Conservation (phyloP, 768 basidiomycete species). For the Boletus insuetus region DNA sequence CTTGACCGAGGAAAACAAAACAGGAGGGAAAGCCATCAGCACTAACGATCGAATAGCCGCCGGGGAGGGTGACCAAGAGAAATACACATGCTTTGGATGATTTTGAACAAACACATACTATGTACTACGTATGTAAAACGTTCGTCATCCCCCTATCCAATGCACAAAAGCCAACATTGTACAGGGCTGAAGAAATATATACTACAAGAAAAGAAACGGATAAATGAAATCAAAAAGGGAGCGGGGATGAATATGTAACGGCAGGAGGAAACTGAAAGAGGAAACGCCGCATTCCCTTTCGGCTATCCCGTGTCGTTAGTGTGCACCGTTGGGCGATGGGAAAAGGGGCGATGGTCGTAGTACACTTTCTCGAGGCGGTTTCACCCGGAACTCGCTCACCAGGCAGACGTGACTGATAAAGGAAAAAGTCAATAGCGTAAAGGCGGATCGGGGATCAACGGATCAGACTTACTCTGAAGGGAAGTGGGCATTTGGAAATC, state of each 20-base stretch:
- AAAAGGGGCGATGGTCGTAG: slow-evolving; percentile 40
- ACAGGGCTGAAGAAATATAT: slow-evolving; percentile 23
- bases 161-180: slow-evolving; percentile 28
- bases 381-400: slow-evolving; percentile 74
- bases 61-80: not conserved
- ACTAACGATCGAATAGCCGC: not conserved
- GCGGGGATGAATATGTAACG: slow-evolving; percentile 6
- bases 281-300: slow-evolving; percentile 6
- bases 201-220: slow-evolving; percentile 25
- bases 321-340: slow-evolving; percentile 37
- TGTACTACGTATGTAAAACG: slow-evolving; percentile 21
- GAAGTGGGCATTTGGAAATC: slow-evolving; percentile 96
- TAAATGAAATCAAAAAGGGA: slow-evolving; percentile 22
- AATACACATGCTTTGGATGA: slow-evolving; percentile 9
- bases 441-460: slow-evolving; percentile 3
- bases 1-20: not conserved
- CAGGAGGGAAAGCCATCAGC: not conserved
- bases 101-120: slow-evolving; percentile 18
- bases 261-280: not conserved
- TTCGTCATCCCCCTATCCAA: slow-evolving; percentile 10
- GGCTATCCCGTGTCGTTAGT: slow-evolving; percentile 13
- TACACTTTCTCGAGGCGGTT: slow-evolving; percentile 55
- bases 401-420: slow-evolving; percentile 66
- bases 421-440: slow-evolving; percentile 1
- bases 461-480: slow-evolving; percentile 82